Evolutionary conservation across 2,329 filamentous ascomycete genomes (phyloP).

Genomic region (Beauveria rudraprayagi): DNA sequence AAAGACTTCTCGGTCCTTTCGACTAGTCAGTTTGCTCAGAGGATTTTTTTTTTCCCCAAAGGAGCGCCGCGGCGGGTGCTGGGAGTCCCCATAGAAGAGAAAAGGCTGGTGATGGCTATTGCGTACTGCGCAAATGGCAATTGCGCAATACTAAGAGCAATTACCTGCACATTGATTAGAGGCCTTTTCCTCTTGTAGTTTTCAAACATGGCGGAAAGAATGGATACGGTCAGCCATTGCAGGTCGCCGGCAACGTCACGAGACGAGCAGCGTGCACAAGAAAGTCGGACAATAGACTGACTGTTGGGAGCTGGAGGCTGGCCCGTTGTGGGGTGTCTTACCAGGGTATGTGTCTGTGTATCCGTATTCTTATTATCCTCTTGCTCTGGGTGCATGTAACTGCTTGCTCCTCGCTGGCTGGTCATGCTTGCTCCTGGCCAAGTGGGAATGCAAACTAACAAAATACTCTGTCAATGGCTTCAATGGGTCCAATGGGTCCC

Average conservation of each 20-base stretch:
- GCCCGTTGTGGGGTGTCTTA: not conserved
- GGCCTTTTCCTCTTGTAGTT: not conserved
- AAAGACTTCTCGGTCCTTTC: not conserved
- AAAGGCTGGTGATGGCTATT: not conserved
- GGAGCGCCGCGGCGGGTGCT: not conserved
- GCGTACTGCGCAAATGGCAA: slow-evolving; percentile 5
- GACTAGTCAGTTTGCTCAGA: not conserved
- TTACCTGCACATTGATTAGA: not conserved
- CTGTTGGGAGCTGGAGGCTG: not conserved
- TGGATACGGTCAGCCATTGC: not conserved
- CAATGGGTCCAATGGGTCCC: not conserved
- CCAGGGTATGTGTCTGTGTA: not conserved
- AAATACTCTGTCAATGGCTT: not conserved
- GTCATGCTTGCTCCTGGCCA: not conserved
- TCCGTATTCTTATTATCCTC: not conserved
- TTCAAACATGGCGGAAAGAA: not conserved
- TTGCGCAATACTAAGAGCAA: not conserved
- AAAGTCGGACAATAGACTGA: not conserved
- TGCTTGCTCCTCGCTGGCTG: no score
- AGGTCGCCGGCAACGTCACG: not conserved
- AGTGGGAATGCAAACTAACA: not conserved
- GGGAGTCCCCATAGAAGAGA: not conserved
- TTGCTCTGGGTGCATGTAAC: not conserved
- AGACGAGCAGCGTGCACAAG: not conserved
- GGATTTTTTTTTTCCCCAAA: not conserved